Conservation (phyloP, 2,329 filamentous ascomycete genomes). For the Aspergillus glaucus region DNA sequence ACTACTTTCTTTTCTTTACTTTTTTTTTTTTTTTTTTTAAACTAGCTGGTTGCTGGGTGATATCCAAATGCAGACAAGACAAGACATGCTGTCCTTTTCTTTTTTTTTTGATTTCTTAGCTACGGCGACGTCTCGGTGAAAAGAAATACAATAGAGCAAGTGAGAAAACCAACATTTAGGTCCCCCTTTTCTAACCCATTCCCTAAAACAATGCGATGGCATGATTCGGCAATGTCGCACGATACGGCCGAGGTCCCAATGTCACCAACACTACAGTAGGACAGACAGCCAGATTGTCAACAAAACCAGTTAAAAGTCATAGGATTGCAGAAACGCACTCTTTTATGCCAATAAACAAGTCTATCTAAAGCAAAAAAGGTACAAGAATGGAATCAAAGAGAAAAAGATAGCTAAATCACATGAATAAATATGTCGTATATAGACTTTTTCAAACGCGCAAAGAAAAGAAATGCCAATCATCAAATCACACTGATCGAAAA, state of each 20-base stretch:
- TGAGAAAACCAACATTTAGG: no score
- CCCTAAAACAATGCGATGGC: no score
- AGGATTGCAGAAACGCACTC: no score
- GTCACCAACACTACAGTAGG: no score
- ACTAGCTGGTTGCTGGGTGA: constrained; percentile 7
- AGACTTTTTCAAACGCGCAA: not conserved
- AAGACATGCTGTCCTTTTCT: constrained; percentile 1
- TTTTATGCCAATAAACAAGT: no score
- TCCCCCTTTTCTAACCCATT: no score
- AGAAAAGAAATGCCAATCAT: constrained; percentile 1
- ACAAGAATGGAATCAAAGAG: constrained; percentile 1
- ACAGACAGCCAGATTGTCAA: no score
- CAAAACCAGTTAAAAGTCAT: no score
- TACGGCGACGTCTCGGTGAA: no score
- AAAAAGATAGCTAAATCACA: not conserved
- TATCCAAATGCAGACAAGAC: constrained; percentile 7
- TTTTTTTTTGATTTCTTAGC: not conserved
- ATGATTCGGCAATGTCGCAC: no score
- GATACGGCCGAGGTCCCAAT: no score
- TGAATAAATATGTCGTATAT: not conserved
- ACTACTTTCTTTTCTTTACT: constrained; percentile 1
- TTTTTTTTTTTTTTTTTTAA: not conserved
- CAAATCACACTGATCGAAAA: constrained; percentile 8
- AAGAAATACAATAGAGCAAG: no score
- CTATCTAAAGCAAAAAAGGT: constrained; percentile 1